Percentiles rank a stretch among this genome's conserved stretches.
Evolutionary conservation across 805 yeast species (phyloP).

Genomic region (Myxozyma geophila): DNA sequence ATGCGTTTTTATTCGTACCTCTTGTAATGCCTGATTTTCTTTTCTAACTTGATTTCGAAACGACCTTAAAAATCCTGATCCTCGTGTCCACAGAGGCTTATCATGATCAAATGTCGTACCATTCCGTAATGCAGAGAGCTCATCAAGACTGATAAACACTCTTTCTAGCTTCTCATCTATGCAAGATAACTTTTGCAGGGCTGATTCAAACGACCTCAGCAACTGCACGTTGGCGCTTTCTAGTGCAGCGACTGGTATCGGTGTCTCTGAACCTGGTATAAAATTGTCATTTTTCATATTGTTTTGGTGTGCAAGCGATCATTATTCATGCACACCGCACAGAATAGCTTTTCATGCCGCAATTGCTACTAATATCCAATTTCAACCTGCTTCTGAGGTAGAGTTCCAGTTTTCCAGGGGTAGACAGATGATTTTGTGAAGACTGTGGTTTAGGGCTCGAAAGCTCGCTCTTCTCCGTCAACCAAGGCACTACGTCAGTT

Average conservation of each 20-base stretch:
- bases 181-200: background rate
- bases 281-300: too few species aligned
- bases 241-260: background rate
- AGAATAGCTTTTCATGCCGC: too few species aligned
- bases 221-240: background rate
- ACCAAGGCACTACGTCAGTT: background rate
- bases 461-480: background rate
- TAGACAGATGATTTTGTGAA: background rate
- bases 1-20: background rate
- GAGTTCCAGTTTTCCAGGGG: slow-evolving; percentile 4
- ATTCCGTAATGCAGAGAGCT: background rate
- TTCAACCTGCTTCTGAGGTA: background rate
- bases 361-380: background rate
- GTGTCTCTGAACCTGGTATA: background rate
- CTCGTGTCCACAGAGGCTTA: slow-evolving; percentile 15
- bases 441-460: slow-evolving; percentile 12
- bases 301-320: too few species aligned
- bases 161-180: background rate
- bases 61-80: slow-evolving; percentile 6
- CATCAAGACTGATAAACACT: background rate
- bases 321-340: too few species aligned
- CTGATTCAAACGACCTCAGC: background rate
- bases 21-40: slow-evolving; percentile 14
- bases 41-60: slow-evolving; percentile 16
- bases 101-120: background rate